Evolutionary conservation across 1,139 yeast species (phyloP).

Genomic region (Nadsonia commutata): DNA sequence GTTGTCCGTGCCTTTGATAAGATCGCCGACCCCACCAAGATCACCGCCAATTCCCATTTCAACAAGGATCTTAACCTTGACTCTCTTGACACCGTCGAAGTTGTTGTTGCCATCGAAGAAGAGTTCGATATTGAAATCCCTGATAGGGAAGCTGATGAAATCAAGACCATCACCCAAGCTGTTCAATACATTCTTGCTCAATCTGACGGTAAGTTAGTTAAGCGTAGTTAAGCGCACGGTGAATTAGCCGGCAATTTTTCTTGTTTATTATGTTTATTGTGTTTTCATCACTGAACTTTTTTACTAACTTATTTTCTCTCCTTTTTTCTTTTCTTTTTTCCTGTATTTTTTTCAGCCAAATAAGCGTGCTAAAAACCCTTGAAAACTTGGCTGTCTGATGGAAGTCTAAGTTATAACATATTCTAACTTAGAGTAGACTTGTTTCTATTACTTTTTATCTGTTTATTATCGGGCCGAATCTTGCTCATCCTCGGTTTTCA

Average conservation of each 20-base stretch:
- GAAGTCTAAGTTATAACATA: too few relatives aligned
- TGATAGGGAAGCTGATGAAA: slow-evolving; percentile 64
- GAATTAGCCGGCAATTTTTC: too few relatives aligned
- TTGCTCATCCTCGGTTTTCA: too few relatives aligned
- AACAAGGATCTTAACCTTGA: slow-evolving; percentile 66
- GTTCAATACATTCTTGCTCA: slow-evolving; percentile 61
- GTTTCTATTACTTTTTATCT: too few relatives aligned
- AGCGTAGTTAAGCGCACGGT: too few relatives aligned
- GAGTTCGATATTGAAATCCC: slow-evolving; percentile 53
- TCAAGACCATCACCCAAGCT: slow-evolving; percentile 74
- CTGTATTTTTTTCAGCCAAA: neutral
- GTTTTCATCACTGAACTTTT: neutral
- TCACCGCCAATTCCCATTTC: slow-evolving; percentile 46
- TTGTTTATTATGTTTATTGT: too few relatives aligned
- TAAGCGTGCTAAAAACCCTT: too few relatives aligned
- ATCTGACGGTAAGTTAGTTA: slow-evolving; percentile 29
- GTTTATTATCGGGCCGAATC: too few relatives aligned
- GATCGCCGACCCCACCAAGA: slow-evolving; percentile 25
- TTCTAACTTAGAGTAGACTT: too few relatives aligned
- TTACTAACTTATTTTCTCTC: neutral
- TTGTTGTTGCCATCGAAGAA: slow-evolving; percentile 77
- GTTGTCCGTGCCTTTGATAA: slow-evolving; percentile 71
- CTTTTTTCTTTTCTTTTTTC: neutral
- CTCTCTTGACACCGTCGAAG: slow-evolving; percentile 74
- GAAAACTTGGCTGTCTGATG: too few relatives aligned